phyloP scores from a whole-genome alignment of 768 basidiomycete genomes.

The Psilocybe sp. region DNA sequence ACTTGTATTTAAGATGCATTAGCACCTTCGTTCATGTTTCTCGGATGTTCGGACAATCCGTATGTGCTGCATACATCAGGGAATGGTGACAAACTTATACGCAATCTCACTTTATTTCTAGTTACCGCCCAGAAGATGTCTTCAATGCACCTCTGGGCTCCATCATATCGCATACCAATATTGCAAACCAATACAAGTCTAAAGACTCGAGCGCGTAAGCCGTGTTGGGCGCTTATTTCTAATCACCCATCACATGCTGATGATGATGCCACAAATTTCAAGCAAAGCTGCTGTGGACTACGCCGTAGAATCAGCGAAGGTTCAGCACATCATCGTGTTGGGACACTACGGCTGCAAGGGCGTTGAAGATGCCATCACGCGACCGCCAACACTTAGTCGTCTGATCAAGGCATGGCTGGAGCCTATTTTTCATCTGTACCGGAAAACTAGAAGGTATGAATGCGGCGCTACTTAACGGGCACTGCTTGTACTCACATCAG shows the following conservation, averaged over 20 bases:
- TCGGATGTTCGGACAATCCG: constrained; percentile 35
- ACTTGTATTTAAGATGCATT: neutral
- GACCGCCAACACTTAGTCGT: constrained; percentile 16
- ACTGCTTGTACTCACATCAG: too few species aligned
- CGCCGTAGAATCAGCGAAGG: constrained; percentile 28
- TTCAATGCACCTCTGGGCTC: constrained; percentile 33
- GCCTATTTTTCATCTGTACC: constrained; percentile 29
- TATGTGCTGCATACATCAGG: constrained; percentile 2
- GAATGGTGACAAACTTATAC: neutral
- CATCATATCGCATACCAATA: constrained; percentile 29
- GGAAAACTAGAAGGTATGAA: constrained; percentile 26
- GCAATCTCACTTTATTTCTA: neutral
- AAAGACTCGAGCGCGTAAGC: constrained; percentile 33
- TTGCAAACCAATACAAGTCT: constrained; percentile 33
- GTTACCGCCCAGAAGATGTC: constrained; percentile 26
- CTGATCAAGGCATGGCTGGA: constrained; percentile 29
- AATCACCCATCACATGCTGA: neutral
- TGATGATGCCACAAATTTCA: neutral
- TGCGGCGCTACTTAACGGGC: neutral
- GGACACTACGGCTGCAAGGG: constrained; percentile 39
- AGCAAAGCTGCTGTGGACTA: constrained; percentile 29
- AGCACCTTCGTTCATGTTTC: constrained; percentile 36
- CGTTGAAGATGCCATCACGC: constrained; percentile 29
- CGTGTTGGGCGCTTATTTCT: neutral
- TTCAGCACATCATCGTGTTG: constrained; percentile 35